A percentile compares a stretch with the other conserved stretches of the same genome.
Evolutionary conservation across 805 yeast species (phyloP).

Genomic region (Lipomyces yamanashiensis): DNA sequence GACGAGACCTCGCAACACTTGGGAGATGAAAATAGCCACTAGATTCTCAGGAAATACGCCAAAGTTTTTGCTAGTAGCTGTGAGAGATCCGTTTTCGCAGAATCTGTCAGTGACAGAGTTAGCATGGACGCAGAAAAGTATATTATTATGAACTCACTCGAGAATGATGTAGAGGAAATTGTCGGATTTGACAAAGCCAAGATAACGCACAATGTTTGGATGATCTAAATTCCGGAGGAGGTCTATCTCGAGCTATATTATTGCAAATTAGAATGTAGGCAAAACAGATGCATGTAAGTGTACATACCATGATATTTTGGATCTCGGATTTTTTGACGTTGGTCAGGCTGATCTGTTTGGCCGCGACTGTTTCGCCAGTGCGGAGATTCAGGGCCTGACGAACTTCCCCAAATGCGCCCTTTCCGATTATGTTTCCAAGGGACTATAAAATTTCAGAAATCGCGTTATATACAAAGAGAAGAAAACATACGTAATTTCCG

Average conservation of each 20-base stretch:
- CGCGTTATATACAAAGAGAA: not conserved
- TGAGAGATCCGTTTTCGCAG: conserved; percentile 67
- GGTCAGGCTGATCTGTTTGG: conserved; percentile 72
- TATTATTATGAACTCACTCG: conserved; percentile 52
- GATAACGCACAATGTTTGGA: conserved; percentile 68
- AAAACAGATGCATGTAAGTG: conserved; percentile 32
- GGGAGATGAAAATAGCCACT: conserved; percentile 55
- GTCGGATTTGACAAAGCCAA: conserved; percentile 65
- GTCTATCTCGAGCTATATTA: conserved; percentile 68
- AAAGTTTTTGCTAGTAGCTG: conserved; percentile 56
- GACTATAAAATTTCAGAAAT: conserved; percentile 37
- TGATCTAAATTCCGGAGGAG: conserved; percentile 67
- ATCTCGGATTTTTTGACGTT: conserved; percentile 44
- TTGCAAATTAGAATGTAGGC: conserved; percentile 30
- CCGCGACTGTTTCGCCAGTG: conserved; percentile 74
- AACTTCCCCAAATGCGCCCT: conserved; percentile 91
- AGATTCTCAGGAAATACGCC: conserved; percentile 62
- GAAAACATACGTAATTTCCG: conserved; percentile 20
- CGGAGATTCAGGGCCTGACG: conserved; percentile 70
- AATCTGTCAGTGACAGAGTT: conserved; percentile 33
- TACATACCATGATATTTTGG: conserved; percentile 48
- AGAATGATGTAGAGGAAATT: conserved; percentile 61
- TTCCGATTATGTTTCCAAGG: conserved; percentile 69
- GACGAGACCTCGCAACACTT: conserved; percentile 62
- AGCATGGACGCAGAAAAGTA: not conserved